These are phyloP conservation scores for Iodosphaeria phyllophila DNA, from an alignment of 2,329 filamentous ascomycete genomes.

Conservation along the genomic window DNA sequence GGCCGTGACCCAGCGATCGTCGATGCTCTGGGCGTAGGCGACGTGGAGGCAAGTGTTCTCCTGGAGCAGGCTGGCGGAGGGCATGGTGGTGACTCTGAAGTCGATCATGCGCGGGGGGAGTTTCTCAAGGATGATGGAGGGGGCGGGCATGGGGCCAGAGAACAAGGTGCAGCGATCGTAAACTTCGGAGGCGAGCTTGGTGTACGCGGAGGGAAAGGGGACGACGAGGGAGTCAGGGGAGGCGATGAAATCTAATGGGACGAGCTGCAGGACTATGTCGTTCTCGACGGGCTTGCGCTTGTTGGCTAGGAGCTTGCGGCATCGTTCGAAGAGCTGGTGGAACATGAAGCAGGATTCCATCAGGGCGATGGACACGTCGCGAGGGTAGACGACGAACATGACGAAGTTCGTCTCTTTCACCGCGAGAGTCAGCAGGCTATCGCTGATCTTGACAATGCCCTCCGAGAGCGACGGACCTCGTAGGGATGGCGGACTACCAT, in stretches of 20 bases:
- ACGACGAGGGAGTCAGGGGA: slow-evolving; percentile 43
- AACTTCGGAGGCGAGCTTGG: slow-evolving; percentile 49
- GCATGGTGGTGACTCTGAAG: slow-evolving; percentile 50
- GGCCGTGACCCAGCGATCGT: slow-evolving; percentile 60
- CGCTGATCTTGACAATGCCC: slow-evolving; percentile 27
- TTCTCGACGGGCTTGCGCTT: slow-evolving; percentile 28
- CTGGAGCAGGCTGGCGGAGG: slow-evolving; percentile 54
- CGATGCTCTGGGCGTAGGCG: slow-evolving; percentile 57
- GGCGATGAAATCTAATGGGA: slow-evolving; percentile 50
- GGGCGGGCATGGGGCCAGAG: slow-evolving; percentile 37
- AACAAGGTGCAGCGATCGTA: slow-evolving; percentile 56
- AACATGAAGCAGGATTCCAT: slow-evolving; percentile 59
- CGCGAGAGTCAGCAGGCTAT: slow-evolving; percentile 22
- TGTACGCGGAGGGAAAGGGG: slow-evolving; percentile 39
- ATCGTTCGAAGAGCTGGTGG: slow-evolving; percentile 50
- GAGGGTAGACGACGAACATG: slow-evolving; percentile 58
- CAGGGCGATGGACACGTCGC: slow-evolving; percentile 39
- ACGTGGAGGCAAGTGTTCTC: slow-evolving; percentile 70
- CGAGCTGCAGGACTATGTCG: slow-evolving; percentile 60
- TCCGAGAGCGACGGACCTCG: slow-evolving; percentile 26
- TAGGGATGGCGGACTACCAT: slow-evolving; percentile 19
- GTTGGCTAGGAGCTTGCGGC: slow-evolving; percentile 29
- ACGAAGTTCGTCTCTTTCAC: slow-evolving; percentile 43
- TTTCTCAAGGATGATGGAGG: slow-evolving; percentile 56
- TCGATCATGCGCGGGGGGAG: slow-evolving; percentile 52